Evolutionary conservation across 441 rosid species (phyloP), one percentile per base, ranked within the genome.

Genomic region (Sinapis alba): DNA sequence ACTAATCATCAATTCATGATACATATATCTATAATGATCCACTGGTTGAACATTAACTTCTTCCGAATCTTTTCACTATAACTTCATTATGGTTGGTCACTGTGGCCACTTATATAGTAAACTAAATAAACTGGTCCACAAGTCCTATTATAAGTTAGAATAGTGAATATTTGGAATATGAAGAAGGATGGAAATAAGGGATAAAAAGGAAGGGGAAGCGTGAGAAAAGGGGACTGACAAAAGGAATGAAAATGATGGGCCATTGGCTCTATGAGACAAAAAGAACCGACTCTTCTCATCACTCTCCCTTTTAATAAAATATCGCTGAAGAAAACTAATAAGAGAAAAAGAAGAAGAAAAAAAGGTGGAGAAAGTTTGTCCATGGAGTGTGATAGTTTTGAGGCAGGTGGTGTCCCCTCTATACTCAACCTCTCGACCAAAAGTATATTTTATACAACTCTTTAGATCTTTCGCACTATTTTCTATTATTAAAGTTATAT

Each of bases 201-300:
- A 78, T 61, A 34, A 73, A n/a, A 62, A 73, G 78, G 75, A 38
- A 63, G 74, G 10, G 54, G 81, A 69, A 83, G 71, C 90, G 90
- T 86, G 88, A 79, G 80, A 68, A 86, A 86, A 86, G 88, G 76
- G 6, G 73, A 71, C 84, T 83, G 85, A 76, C 84, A 84, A 80
- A 73, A 76, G 73, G 84, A 54, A 59, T 3, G 8, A 69, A 84
- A 79, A 78, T 73, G 81, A 81, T 83, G 84, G 77, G 82, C 81
- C 77, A 59, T 72, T 78, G 59, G 77, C 73, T 78, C 77, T 67
- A 66, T 72, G 73, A 78, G 81, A 78, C 81, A 64, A 65, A 43
- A 71, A 60, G 68, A 2, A 15, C 8, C 51, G 18, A n/a, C 51
- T n/a, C 51, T 45, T 45, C 51, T 45, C 51, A 45, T 45, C 51